Conservation (phyloP, 768 basidiomycete genomes). For the Lentinula edodes region DNA sequence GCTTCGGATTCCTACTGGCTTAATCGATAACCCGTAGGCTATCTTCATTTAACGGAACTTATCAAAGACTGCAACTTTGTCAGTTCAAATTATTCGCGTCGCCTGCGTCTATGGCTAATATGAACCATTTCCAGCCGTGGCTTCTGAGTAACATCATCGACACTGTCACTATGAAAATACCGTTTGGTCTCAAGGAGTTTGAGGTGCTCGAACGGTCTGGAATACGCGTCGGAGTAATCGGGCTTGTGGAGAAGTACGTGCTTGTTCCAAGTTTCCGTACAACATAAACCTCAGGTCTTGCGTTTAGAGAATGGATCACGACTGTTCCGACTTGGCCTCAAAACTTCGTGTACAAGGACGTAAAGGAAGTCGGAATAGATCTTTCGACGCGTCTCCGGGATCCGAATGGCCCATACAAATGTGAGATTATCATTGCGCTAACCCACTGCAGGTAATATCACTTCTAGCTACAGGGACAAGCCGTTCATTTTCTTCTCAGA, state of each 20-base stretch:
- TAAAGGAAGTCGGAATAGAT: constrained; percentile 66
- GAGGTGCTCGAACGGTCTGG: constrained; percentile 65
- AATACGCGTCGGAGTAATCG: constrained; percentile 73
- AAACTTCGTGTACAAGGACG: constrained; percentile 70
- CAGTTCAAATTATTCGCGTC: constrained; percentile 19
- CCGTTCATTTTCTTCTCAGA: constrained; percentile 18
- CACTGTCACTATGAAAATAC: constrained; percentile 53
- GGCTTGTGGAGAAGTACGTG: constrained; percentile 77
- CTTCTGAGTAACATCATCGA: constrained; percentile 85
- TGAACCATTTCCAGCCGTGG: constrained; percentile 62
- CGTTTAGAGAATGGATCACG: constrained; percentile 76
- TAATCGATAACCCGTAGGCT: constrained; percentile 31
- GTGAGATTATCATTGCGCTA: constrained; percentile 81
- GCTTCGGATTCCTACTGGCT: not conserved
- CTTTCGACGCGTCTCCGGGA: constrained; percentile 73
- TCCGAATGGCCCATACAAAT: constrained; percentile 58
- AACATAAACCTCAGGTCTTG: not conserved
- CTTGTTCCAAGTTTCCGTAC: not conserved
- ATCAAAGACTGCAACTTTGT: constrained; percentile 74
- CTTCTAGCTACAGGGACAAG: not conserved
- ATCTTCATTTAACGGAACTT: constrained; percentile 60
- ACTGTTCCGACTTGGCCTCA: constrained; percentile 86
- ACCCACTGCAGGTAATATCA: constrained; percentile 69
- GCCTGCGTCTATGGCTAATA: not conserved
- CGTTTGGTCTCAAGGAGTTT: constrained; percentile 56